phyloP scores from a whole-genome alignment of 2,329 filamentous ascomycete genomes.

The Colletotrichum costaricense region DNA sequence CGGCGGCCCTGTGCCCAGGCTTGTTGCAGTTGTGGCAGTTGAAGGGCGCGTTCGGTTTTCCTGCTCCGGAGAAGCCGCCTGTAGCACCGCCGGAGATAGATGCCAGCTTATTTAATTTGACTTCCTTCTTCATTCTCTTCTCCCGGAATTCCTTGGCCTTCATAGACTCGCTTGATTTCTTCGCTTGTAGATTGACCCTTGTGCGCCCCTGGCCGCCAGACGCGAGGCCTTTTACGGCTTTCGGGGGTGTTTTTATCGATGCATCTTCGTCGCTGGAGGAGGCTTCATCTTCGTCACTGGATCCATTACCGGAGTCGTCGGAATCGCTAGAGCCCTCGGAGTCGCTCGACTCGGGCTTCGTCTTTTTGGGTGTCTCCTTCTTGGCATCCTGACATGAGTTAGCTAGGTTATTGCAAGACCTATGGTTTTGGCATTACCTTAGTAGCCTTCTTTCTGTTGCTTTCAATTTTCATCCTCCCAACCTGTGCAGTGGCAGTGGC shows the following conservation, averaged over 20 bases:
- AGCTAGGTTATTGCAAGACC: not conserved
- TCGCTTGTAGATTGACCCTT: slow-evolving; percentile 39
- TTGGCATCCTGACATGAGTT: slow-evolving; percentile 35
- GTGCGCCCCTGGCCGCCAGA: slow-evolving; percentile 28
- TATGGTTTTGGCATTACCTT: slow-evolving; percentile 41
- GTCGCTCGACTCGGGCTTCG: slow-evolving; percentile 35
- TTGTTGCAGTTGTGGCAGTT: slow-evolving; percentile 72
- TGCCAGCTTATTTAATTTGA: slow-evolving; percentile 71
- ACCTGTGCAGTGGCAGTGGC: slow-evolving; percentile 43
- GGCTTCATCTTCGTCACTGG: slow-evolving; percentile 30
- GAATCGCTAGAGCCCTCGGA: slow-evolving; percentile 39
- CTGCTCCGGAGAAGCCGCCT: slow-evolving; percentile 33
- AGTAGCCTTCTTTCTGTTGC: slow-evolving; percentile 40
- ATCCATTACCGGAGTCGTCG: slow-evolving; percentile 25
- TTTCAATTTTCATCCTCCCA: slow-evolving; percentile 51
- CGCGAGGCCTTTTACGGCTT: slow-evolving; percentile 38
- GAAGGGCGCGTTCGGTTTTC: slow-evolving; percentile 39
- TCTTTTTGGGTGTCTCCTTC: slow-evolving; percentile 32
- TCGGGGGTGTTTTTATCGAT: slow-evolving; percentile 8
- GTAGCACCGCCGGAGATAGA: slow-evolving; percentile 63
- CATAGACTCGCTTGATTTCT: slow-evolving; percentile 53
- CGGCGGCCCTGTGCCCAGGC: slow-evolving; percentile 67
- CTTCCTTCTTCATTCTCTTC: slow-evolving; percentile 72
- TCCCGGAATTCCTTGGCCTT: slow-evolving; percentile 65
- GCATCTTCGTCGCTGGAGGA: slow-evolving; percentile 9